Conservation (phyloP, 2,329 filamentous ascomycete genomes). For the Ramichloridium luteum region DNA sequence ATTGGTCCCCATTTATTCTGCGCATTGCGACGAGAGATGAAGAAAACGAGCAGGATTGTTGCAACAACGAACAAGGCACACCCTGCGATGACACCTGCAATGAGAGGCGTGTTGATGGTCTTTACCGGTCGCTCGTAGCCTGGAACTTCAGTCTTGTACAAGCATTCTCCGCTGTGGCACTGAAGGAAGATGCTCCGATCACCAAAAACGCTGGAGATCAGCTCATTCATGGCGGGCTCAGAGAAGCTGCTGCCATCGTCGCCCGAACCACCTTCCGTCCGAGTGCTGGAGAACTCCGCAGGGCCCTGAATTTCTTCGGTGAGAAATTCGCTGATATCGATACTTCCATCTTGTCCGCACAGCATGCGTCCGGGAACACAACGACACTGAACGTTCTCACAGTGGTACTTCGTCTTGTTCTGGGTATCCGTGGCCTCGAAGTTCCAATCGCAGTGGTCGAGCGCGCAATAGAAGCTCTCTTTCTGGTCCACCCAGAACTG, state of each 20-base stretch:
- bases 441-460: slow-evolving; percentile 66
- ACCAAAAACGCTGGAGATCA: slow-evolving; percentile 81
- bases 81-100: slow-evolving; percentile 81
- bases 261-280: slow-evolving; percentile 43
- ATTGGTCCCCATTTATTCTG: slow-evolving; percentile 56
- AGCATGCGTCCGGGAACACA: slow-evolving; percentile 89
- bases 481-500: slow-evolving; percentile 95
- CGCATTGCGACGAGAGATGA: slow-evolving; percentile 62
- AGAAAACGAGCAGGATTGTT: slow-evolving; percentile 74
- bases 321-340: slow-evolving; percentile 86
- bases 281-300: slow-evolving; percentile 63
- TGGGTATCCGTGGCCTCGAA: slow-evolving; percentile 55
- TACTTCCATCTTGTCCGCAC: slow-evolving; percentile 79
- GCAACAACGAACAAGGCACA: slow-evolving; percentile 80
- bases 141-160: slow-evolving; percentile 84
- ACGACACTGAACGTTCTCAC: slow-evolving; percentile 70
- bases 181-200: slow-evolving; percentile 76
- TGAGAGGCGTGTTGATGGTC: slow-evolving; percentile 91
- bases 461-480: slow-evolving; percentile 92
- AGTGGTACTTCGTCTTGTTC: slow-evolving; percentile 77
- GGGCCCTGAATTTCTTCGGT: slow-evolving; percentile 73
- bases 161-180: slow-evolving; percentile 79
- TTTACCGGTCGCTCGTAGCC: slow-evolving; percentile 83
- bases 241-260: slow-evolving; percentile 70
- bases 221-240: slow-evolving; percentile 81